Conservation (phyloP, 2,329 filamentous ascomycete species). For the Raffaelea ambrosiae region DNA sequence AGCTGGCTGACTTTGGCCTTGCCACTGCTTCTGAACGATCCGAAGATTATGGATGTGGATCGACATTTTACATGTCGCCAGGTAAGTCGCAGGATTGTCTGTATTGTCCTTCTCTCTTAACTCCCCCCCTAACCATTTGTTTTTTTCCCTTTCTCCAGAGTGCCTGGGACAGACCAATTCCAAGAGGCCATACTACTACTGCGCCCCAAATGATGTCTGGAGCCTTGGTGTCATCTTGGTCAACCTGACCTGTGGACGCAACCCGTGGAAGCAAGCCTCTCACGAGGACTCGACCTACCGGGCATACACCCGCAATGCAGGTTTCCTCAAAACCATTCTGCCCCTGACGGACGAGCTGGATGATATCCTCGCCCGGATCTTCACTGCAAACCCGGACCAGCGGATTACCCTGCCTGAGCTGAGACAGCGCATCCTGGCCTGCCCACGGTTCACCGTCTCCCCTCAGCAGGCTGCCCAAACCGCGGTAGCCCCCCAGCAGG, state of each 20-base stretch:
- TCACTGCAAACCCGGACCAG: constrained; percentile 74
- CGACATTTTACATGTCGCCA: constrained; percentile 99
- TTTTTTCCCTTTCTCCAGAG: constrained; percentile 48
- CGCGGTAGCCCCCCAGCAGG: constrained; percentile 17
- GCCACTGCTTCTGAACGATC: constrained; percentile 78
- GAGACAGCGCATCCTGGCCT: constrained; percentile 65
- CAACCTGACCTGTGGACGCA: constrained; percentile 94
- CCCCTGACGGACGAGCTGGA: constrained; percentile 86
- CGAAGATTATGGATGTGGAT: constrained; percentile 94
- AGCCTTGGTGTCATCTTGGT: constrained; percentile 96
- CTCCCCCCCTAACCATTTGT: constrained; percentile 21
- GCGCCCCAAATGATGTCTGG: constrained; percentile 95
- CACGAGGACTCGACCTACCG: constrained; percentile 90
- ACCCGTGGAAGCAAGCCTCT: constrained; percentile 97
- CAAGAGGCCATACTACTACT: constrained; percentile 72
- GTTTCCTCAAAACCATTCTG: constrained; percentile 87
- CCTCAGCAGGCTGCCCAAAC: constrained; percentile 18
- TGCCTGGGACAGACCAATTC: constrained; percentile 67
- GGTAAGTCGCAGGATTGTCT: constrained; percentile 40
- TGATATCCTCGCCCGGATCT: constrained; percentile 77
- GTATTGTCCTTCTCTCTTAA: constrained; percentile 5
- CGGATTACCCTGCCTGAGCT: constrained; percentile 77
- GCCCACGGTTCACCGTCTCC: constrained; percentile 57
- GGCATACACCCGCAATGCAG: constrained; percentile 74
- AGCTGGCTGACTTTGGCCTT: constrained; percentile 94